Base-by-base conservation (phyloP, 345 rosid species). In the Syzygium grande region DNA sequence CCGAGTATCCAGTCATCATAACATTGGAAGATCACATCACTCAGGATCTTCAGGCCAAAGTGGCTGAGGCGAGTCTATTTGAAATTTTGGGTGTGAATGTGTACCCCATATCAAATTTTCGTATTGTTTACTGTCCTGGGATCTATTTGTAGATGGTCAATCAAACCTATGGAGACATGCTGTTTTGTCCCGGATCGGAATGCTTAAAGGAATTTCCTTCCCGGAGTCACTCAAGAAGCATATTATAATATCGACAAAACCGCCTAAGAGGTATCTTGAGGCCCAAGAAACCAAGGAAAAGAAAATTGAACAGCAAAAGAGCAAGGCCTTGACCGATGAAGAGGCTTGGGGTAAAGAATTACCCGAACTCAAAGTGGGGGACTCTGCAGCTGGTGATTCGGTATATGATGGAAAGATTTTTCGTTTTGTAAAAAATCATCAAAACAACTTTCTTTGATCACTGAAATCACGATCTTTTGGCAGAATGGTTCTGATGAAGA, bases 11-110 rank as follows among this genome's bases (percentile, higher is more conserved):
- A 1, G 97, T 97, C 86, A 95, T 96, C 87, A 95, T 97, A 85
- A 97, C 99, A 87, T 93, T 96, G 87, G 99, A 97, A 93, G 99
- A 97, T 91, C 99, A 97, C 89, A 98, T 97, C 85, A 95, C 98
- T 51, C 93, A 96, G 22, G 91, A 95, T 85, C 98, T 96, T 84
- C 99, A 96, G 89, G 96, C 99, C 78, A 95, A 95, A 97, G 98
- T 96, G 83, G 99, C 99, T 22, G 90, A 93, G 94, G 99, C 90
- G 89, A 88, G 88, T 30, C 52, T 83, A 21, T 27, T 49, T 41
- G 55, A 7, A 52, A 54, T 84, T 87, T 89, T 80, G 59, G 59
- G 29, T 73, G 83, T 73, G 83, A 9, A 73, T 73, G 85, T 58
- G 14, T 88, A 34, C 63, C 52, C 21, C 29, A 85, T 51, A 87